phyloP scores from a whole-genome alignment of 2,329 filamentous ascomycete species.

The Onygenales sp. region DNA sequence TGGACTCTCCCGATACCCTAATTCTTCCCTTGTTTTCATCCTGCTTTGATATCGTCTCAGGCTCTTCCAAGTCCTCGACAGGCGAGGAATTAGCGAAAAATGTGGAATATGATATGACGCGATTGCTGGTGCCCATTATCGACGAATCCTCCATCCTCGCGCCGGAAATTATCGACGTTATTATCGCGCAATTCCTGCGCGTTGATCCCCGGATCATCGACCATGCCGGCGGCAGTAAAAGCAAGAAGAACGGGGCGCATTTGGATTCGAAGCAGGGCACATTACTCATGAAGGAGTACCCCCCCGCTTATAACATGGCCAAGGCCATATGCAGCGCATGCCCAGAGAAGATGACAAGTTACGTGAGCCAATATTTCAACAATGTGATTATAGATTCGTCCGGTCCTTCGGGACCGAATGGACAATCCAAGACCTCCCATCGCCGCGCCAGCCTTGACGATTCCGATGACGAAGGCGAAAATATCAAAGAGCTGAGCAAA shows the following conservation, averaged over 20 bases:
- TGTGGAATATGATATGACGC: slow-evolving; percentile 85
- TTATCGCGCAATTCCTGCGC: slow-evolving; percentile 90
- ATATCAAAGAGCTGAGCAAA: slow-evolving; percentile 79
- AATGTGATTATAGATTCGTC: slow-evolving; percentile 89
- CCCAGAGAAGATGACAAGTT: slow-evolving; percentile 87
- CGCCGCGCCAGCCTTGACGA: slow-evolving; percentile 47
- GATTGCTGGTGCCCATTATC: slow-evolving; percentile 72
- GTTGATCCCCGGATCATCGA: slow-evolving; percentile 57
- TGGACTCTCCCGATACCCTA: slow-evolving; percentile 70
- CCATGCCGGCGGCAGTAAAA: slow-evolving; percentile 42
- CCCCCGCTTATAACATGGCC: slow-evolving; percentile 91
- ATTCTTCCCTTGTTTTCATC: slow-evolving; percentile 73
- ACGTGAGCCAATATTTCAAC: slow-evolving; percentile 93
- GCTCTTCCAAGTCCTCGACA: slow-evolving; percentile 60
- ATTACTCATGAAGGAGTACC: slow-evolving; percentile 75
- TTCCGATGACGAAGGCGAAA: slow-evolving; percentile 63
- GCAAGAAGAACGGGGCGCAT: slow-evolving; percentile 43
- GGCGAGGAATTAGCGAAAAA: slow-evolving; percentile 85
- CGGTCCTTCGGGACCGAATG: slow-evolving; percentile 48
- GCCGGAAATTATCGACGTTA: slow-evolving; percentile 75
- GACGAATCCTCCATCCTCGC: slow-evolving; percentile 76
- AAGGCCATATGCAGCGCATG: slow-evolving; percentile 85
- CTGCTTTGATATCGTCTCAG: slow-evolving; percentile 86
- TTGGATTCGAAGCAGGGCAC: slow-evolving; percentile 72
- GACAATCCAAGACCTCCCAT: slow-evolving; percentile 30